Percentiles rank a stretch among this genome's conserved stretches.
These are phyloP conservation scores for Rosellinia necatrix DNA, from an alignment of 2,329 filamentous ascomycete species.

Conservation along the genomic window DNA sequence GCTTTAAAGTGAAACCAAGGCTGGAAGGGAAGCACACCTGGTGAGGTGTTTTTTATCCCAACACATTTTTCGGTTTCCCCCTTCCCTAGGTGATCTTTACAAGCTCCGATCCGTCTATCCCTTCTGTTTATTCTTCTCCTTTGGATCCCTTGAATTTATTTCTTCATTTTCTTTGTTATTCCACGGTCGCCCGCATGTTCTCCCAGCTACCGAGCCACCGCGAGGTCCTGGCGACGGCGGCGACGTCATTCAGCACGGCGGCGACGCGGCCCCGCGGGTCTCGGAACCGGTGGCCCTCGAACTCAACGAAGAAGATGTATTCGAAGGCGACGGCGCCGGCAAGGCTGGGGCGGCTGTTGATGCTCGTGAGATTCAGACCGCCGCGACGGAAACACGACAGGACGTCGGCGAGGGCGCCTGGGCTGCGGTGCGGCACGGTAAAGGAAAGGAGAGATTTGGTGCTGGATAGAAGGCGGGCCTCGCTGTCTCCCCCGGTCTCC, in stretches of 20 bases:
- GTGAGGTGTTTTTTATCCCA: no score
- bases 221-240: slow-evolving; percentile 61
- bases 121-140: no score
- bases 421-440: slow-evolving; percentile 74
- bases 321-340: slow-evolving; percentile 61
- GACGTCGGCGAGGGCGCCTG: slow-evolving; percentile 82
- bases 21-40: no score
- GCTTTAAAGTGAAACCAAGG: no score
- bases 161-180: neutral
- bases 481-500: slow-evolving; percentile 12
- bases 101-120: no score
- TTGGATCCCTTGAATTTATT: neutral
- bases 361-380: slow-evolving; percentile 83
- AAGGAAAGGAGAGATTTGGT: slow-evolving; percentile 82
- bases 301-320: slow-evolving; percentile 95
- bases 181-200: slow-evolving; percentile 32
- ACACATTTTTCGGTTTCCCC: no score
- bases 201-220: slow-evolving; percentile 75
- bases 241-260: slow-evolving; percentile 63
- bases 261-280: slow-evolving; percentile 64
- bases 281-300: slow-evolving; percentile 64
- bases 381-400: slow-evolving; percentile 76
- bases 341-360: slow-evolving; percentile 83
- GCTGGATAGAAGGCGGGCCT: slow-evolving; percentile 24
- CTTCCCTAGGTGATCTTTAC: no score